Percentiles rank a stretch among this genome's conserved stretches.
Conservation (phyloP, 306 rosid species). For the Quercus suber region DNA sequence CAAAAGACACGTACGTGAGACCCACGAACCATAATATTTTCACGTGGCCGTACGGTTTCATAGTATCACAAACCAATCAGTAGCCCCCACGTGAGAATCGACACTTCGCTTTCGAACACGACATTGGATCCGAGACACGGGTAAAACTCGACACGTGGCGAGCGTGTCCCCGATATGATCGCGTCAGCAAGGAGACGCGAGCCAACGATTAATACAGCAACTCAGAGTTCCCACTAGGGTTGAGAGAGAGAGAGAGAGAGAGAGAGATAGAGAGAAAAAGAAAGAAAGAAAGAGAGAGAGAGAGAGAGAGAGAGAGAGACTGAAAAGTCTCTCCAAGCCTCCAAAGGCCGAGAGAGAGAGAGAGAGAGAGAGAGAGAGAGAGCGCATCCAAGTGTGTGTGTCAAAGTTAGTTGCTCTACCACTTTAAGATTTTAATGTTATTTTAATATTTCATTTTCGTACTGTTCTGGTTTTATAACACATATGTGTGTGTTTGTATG, state of each 20-base stretch:
- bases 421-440: not conserved
- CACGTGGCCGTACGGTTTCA: constrained; percentile 25
- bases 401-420: constrained; percentile 2
- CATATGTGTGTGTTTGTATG: too few relatives aligned
- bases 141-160: constrained; percentile 30
- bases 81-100: constrained; percentile 11
- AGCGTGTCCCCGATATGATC: not conserved
- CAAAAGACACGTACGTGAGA: too few relatives aligned
- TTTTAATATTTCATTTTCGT: not conserved
- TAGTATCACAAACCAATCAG: constrained; percentile 9
- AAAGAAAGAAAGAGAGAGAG: not conserved
- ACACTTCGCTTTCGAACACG: not conserved
- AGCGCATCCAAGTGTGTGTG: not conserved
- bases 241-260: not conserved
- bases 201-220: not conserved
- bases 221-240: not conserved
- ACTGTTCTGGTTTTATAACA: not conserved
- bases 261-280: not conserved
- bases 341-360: too few relatives aligned
- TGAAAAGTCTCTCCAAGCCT: not conserved
- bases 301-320: not conserved
- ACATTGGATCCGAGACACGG: not conserved
- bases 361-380: not conserved
- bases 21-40: constrained; percentile 13
- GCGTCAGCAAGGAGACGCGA: constrained; percentile 14